phyloP scores from a whole-genome alignment of 805 yeast species.

The Peterozyma xylosa region DNA sequence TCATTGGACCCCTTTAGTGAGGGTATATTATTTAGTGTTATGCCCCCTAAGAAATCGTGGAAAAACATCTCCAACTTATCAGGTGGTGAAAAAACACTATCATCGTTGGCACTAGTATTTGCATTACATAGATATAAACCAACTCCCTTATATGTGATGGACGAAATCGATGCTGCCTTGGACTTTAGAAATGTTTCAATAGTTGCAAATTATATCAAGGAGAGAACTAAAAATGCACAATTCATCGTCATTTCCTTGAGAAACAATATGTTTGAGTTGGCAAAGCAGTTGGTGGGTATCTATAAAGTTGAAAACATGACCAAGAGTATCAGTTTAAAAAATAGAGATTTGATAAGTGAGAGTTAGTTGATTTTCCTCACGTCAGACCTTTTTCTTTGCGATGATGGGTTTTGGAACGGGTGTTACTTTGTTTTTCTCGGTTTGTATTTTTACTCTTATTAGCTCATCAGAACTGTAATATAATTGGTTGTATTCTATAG shows the following conservation, averaged over 20 bases:
- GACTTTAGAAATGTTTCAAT: constrained; percentile 96
- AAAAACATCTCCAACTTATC: constrained; percentile 88
- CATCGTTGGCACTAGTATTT: constrained; percentile 91
- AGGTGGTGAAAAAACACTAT: constrained; percentile 96
- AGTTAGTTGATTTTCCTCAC: not conserved
- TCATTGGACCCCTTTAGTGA: constrained; percentile 97
- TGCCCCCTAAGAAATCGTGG: constrained; percentile 99
- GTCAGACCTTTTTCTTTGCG: too few species aligned
- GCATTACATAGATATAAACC: constrained; percentile 95
- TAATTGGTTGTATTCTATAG: too few species aligned
- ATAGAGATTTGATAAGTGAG: constrained; percentile 34
- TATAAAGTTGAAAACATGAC: constrained; percentile 93
- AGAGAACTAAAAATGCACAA: constrained; percentile 93
- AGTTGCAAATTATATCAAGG: constrained; percentile 95
- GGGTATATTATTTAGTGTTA: constrained; percentile 92
- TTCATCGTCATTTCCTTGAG: constrained; percentile 91
- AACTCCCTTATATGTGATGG: constrained; percentile 97
- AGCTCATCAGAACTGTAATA: too few species aligned
- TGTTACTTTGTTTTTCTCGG: too few species aligned
- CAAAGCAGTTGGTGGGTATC: constrained; percentile 90
- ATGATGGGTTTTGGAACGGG: too few species aligned
- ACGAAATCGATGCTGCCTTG: constrained; percentile 97
- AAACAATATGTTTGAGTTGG: constrained; percentile 96
- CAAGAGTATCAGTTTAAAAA: constrained; percentile 69
- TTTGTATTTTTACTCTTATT: too few species aligned